These are phyloP conservation scores for Mucor ambiguus DNA, from an alignment of 371 early-diverging fungal genomes.

Conservation along the genomic window DNA sequence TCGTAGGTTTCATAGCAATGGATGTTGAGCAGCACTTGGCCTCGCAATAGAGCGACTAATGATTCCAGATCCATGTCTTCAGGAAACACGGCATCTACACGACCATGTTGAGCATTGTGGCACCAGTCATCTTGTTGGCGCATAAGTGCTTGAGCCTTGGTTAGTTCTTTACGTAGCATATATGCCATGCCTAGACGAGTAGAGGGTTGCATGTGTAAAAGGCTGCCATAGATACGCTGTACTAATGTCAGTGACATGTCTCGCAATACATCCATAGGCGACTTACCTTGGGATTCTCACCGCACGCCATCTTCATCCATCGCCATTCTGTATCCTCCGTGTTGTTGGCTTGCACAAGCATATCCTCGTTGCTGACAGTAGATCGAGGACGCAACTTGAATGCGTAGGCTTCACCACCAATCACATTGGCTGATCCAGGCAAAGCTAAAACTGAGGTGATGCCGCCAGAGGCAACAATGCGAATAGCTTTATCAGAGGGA, in stretches of 20 bases:
- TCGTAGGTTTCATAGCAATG: constrained; percentile 78
- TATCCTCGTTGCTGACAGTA: constrained; percentile 62
- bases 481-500: constrained; percentile 65
- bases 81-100: constrained; percentile 60
- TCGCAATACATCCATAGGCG: no score
- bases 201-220: constrained; percentile 33
- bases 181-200: constrained; percentile 70
- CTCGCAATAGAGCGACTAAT: constrained; percentile 69
- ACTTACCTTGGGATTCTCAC: constrained; percentile 81
- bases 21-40: constrained; percentile 71
- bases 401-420: constrained; percentile 78
- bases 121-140: constrained; percentile 83
- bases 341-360: constrained; percentile 60
- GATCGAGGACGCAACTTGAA: constrained; percentile 58
- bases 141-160: constrained; percentile 56
- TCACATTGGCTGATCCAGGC: constrained; percentile 75
- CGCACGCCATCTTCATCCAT: constrained; percentile 84
- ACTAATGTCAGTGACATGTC: background rate
- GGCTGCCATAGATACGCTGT: constrained; percentile 32
- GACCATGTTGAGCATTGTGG: constrained; percentile 43
- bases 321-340: constrained; percentile 48
- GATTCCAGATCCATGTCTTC: constrained; percentile 65
- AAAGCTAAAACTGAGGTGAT: constrained; percentile 74
- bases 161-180: constrained; percentile 66
- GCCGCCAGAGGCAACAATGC: constrained; percentile 72